Evolutionary conservation across 345 rosid genomes (phyloP).

Genomic region (Zanthoxylum bungeanum): DNA sequence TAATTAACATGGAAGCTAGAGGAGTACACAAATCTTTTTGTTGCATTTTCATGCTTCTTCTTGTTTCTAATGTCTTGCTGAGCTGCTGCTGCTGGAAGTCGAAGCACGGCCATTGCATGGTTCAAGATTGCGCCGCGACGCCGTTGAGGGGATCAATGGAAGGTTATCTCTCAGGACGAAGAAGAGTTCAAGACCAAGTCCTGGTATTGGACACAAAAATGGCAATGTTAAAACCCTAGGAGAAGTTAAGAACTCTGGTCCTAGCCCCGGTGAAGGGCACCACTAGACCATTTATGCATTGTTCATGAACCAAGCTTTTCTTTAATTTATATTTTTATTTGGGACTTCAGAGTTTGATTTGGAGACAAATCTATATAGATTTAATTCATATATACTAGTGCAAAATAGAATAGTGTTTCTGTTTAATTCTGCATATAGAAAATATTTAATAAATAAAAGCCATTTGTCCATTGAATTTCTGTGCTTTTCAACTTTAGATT

Average conservation of each 20-base stretch:
- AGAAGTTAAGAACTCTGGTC: constrained; percentile 36
- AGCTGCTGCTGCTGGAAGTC: constrained; percentile 11
- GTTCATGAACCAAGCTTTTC: background rate
- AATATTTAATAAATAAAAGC: too few relatives aligned
- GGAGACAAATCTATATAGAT: too few relatives aligned
- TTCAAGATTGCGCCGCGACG: constrained; percentile 7
- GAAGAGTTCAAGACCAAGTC: constrained; percentile 42
- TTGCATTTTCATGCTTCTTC: constrained; percentile 10
- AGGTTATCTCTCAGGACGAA: constrained; percentile 6
- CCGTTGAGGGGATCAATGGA: background rate
- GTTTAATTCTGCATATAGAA: too few relatives aligned
- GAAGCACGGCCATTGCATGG: constrained; percentile 24
- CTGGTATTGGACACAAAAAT: constrained; percentile 30
- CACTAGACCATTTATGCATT: constrained; percentile 7
- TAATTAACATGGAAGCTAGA: constrained; percentile 14
- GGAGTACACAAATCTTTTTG: background rate
- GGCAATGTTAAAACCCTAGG: background rate
- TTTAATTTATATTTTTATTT: background rate
- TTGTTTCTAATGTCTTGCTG: constrained; percentile 21
- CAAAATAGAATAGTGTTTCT: too few relatives aligned
- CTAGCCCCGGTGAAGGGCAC: constrained; percentile 49
- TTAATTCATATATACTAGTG: too few relatives aligned
- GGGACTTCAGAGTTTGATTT: too few relatives aligned
- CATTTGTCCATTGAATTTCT: too few relatives aligned
- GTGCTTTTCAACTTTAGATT: too few relatives aligned